Base-by-base conservation (phyloP, 306 rosid species). In the Fagus sylvatica region DNA sequence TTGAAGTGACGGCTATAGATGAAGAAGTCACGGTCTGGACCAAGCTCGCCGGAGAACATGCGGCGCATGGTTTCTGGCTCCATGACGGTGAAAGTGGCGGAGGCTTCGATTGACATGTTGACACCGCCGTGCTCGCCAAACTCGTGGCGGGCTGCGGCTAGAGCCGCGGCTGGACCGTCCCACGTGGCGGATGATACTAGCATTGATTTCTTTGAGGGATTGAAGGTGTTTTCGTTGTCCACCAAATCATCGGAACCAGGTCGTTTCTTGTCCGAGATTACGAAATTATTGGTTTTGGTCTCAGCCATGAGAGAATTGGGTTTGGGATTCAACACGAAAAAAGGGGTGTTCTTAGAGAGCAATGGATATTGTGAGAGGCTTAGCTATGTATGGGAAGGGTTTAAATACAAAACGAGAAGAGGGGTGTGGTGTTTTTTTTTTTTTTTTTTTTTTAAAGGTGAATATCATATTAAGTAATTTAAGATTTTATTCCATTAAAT, bases 51-150 rank as follows among this genome's bases (percentile, higher is more conserved):
- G 73, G 91, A 0, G 82, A 96, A 96, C 93, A 96, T 93, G 16
- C 95, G 90, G 0, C 93, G 86, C 89, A 96, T 84, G 17, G 98
- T 93, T 59, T 96, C 99, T 2, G 99, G 96, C 17, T 96, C 99
- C 96, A 96, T 96, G 43, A 96, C 99, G 1, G 99, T 96, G 87
- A 96, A 96, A 5, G 99, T 93, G 2, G 96, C 99, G 0, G 99
- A 96, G 2, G 99, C 97, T 74, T 96, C 99, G n/a, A 96, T 96
- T 9, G 99, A 96, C 99, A 96, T 96, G 90, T 96, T 96, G 1
- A 96, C 98, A 0, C 99, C 99, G 0, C 99, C 99, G 57, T 96
- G 99, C 79, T 96, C 98, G 2, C 99, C 99, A 76, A 96, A 96
- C 62, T 96, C 99, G 53, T 96, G 99, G 3, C 99, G 90, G 3